phyloP scores from a whole-genome alignment of 2,329 filamentous ascomycete species.

The Aspergillus fumigatiaffinis region DNA sequence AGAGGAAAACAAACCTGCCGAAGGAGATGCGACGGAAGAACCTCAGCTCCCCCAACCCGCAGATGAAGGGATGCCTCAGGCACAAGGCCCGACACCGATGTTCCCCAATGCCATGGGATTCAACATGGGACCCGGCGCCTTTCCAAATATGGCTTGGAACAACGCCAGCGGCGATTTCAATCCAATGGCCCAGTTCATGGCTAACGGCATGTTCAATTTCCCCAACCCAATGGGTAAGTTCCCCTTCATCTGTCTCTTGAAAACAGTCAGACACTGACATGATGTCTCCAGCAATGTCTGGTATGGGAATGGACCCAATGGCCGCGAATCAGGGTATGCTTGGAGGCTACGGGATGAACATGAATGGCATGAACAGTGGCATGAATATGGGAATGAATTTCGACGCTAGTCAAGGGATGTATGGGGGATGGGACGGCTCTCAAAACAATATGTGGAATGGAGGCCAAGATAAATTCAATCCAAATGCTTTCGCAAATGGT shows the following conservation, averaged over 20 bases:
- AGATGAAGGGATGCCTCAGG: conserved; percentile 14
- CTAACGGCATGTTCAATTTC: conserved; percentile 53
- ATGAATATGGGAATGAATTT: conserved; percentile 70
- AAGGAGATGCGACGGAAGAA: conserved; percentile 13
- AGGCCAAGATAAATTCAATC: conserved; percentile 85
- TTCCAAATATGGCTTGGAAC: conserved; percentile 56
- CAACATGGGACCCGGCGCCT: conserved; percentile 47
- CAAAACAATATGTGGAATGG: conserved; percentile 71
- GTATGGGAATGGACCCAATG: conserved; percentile 72
- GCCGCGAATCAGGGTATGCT: conserved; percentile 47
- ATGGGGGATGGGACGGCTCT: conserved; percentile 77
- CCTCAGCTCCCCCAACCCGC: conserved; percentile 5
- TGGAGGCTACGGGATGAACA: conserved; percentile 62
- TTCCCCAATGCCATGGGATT: conserved; percentile 33
- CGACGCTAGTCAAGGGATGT: conserved; percentile 56
- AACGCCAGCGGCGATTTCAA: conserved; percentile 63
- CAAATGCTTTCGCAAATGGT: conserved; percentile 69
- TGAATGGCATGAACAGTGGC: conserved; percentile 76
- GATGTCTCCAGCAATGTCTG: conserved; percentile 61
- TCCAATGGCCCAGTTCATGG: conserved; percentile 65
- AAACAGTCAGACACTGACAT: conserved; percentile 18
- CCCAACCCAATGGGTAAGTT: conserved; percentile 86
- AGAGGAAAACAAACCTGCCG: conserved; percentile 8
- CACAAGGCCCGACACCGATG: conserved; percentile 8
- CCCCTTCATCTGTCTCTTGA: not conserved